Conservation (phyloP, 768 basidiomycete genomes). For the Rubroboletus satanas region DNA sequence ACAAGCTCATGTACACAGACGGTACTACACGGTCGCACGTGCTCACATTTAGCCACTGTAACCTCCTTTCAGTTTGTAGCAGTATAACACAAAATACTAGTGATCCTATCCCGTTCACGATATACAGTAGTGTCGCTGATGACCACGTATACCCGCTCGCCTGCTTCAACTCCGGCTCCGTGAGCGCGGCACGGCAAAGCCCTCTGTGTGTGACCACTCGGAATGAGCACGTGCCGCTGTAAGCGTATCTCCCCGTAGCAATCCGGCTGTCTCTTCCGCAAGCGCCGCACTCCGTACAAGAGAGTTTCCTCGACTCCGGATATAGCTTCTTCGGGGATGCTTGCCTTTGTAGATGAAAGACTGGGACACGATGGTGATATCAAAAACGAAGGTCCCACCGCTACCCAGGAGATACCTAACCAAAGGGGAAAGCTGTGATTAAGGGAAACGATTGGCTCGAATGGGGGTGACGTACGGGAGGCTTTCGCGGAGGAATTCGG, state of each 20-base stretch:
- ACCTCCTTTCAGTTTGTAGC: neutral
- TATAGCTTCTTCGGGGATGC: conserved; percentile 32
- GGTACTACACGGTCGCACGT: conserved; percentile 10
- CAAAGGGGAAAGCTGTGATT: neutral
- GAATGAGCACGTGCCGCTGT: conserved; percentile 27
- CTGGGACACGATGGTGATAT: conserved; percentile 87
- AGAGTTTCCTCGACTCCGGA: conserved; percentile 27
- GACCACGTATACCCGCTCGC: neutral
- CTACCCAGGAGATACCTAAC: conserved; percentile 84
- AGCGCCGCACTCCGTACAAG: conserved; percentile 24
- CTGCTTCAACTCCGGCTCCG: conserved; percentile 38
- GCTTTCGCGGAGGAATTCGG: conserved; percentile 71
- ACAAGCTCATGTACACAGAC: neutral
- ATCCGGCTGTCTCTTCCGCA: conserved; percentile 48
- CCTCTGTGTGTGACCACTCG: conserved; percentile 22
- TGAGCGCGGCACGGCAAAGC: conserved; percentile 23
- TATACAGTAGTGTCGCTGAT: neutral
- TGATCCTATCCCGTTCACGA: neutral
- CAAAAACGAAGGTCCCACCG: conserved; percentile 90
- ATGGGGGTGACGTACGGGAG: conserved; percentile 62
- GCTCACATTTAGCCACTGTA: conserved; percentile 7
- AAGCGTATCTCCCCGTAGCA: conserved; percentile 43
- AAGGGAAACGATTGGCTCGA: neutral
- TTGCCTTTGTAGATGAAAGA: conserved; percentile 69
- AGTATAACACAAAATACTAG: neutral